Evolutionary conservation across 2,329 filamentous ascomycete species (phyloP).

Genomic region (Verticillium isaacii): DNA sequence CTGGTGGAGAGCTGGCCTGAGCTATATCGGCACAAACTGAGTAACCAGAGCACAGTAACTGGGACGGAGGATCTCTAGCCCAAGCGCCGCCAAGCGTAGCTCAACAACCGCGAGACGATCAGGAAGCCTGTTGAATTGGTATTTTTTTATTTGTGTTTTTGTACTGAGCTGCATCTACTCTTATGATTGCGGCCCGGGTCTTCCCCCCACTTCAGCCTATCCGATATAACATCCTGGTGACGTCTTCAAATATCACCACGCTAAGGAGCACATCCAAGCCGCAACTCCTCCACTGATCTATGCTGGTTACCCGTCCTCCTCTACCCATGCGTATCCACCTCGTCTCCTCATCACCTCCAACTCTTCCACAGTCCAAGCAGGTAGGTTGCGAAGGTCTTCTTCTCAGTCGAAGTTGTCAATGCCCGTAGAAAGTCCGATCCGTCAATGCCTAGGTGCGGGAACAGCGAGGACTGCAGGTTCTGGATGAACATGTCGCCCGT

Average conservation of each 20-base stretch:
- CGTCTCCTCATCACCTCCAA: conserved; percentile 17
- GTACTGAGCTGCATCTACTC: background rate
- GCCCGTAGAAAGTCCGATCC: conserved; percentile 54
- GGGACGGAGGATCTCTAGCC: no score
- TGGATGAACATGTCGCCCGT: conserved; percentile 77
- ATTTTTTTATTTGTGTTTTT: background rate
- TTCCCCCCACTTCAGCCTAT: background rate
- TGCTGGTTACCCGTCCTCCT: background rate
- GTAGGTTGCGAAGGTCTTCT: conserved; percentile 60
- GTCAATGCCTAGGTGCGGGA: conserved; percentile 60
- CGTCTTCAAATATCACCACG: background rate
- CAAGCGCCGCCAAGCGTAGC: no score
- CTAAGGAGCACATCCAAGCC: background rate
- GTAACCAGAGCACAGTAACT: no score
- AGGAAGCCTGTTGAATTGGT: no score
- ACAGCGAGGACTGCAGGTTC: conserved; percentile 59
- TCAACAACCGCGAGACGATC: no score
- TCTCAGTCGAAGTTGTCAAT: conserved; percentile 54
- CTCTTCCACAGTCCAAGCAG: conserved; percentile 53
- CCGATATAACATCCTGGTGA: background rate
- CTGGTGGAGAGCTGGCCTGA: no score
- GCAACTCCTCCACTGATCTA: background rate
- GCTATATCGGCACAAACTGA: no score
- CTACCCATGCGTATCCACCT: background rate
- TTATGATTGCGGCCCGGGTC: background rate